Percentiles rank a stretch among this genome's conserved stretches.
Conservation (phyloP, 306 rosid species). For the Heteromeles arbutifolia region DNA sequence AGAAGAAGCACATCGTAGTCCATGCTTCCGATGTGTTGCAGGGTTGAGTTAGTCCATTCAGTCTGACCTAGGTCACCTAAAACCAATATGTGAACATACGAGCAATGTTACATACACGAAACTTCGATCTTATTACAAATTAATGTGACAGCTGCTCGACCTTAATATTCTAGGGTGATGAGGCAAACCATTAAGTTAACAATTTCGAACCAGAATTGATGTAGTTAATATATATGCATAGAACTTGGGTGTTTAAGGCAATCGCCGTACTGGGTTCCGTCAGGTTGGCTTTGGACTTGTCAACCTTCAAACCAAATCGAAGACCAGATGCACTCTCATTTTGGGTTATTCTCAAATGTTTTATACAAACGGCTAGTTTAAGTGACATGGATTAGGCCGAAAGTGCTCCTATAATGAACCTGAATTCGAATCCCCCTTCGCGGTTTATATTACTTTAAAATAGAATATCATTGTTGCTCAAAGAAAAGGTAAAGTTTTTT, state of each 20-base stretch:
- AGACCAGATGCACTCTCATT: too few species aligned
- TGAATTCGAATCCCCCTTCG: not conserved
- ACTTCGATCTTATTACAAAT: not conserved
- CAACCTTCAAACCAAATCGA: too few species aligned
- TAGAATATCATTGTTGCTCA: not conserved
- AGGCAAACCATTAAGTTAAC: not conserved
- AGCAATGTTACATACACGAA: not conserved
- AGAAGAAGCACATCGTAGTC: constrained; percentile 62
- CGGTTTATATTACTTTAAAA: too few species aligned
- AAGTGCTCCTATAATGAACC: too few species aligned
- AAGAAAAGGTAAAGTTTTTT: not conserved
- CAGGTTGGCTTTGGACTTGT: too few species aligned
- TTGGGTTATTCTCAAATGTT: too few species aligned
- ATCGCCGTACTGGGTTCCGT: too few species aligned
- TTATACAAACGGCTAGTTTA: too few species aligned
- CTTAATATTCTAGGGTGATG: not conserved
- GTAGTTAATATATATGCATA: not conserved
- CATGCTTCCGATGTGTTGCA: constrained; percentile 32
- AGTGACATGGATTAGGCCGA: too few species aligned
- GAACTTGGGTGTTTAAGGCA: not conserved
- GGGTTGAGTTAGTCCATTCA: constrained; percentile 54
- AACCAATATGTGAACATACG: not conserved
- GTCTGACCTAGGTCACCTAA: constrained; percentile 80
- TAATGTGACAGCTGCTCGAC: not conserved
- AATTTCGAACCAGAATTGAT: too few species aligned